Base-by-base conservation (phyloP, 23 red algal species). In the Gracilaria caudata region DNA sequence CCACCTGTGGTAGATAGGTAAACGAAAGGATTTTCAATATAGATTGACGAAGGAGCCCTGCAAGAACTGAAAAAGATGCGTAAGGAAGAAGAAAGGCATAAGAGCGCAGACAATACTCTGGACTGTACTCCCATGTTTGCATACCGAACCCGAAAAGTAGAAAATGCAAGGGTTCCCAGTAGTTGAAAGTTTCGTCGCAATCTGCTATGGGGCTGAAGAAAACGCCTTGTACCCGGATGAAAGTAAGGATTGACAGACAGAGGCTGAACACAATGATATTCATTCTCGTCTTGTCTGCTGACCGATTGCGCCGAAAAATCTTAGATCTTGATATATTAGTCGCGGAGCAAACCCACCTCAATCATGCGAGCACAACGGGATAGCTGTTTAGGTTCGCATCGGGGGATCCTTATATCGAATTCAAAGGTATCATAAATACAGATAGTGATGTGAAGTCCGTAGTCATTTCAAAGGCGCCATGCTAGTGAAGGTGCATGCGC, bases 141-240 rank as follows among this genome's bases (percentile, higher is more conserved):
- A 98, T 66, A 49, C 87, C 92, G 53, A 46, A 84, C 32, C 86
- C 87, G 76, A 74, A 74, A 13, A 98, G 58, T 10, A 98, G 74
- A 38, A 60, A 92, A 79, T 98, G 96, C 38, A 94, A 80, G 0
- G 96, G 96, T 59, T 98, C 96, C 96, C 96, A 98, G 81, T 98
- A 98, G 60, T 98, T 98, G 59, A 89, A 95, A 16, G 89, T 93
- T 84, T 98, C 96, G 30, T 98, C 96, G 54, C 96, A 98, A 61
- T 98, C 96, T 16, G 86, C 77, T 3, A 98, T 92, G 19, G 89
- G 89, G 38, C 59, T 83, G 29, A 77, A 28, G 33, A 92, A n/a
- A 21, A 79, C 89, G 7, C 64, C 77, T 10, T 70, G 44, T 10
- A 49, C 0, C 21, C 70, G 61, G 40, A 91, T 51, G 43, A 71